These are phyloP conservation scores for Acer negundo DNA, from an alignment of 345 rosid species.

Conservation along the genomic window DNA sequence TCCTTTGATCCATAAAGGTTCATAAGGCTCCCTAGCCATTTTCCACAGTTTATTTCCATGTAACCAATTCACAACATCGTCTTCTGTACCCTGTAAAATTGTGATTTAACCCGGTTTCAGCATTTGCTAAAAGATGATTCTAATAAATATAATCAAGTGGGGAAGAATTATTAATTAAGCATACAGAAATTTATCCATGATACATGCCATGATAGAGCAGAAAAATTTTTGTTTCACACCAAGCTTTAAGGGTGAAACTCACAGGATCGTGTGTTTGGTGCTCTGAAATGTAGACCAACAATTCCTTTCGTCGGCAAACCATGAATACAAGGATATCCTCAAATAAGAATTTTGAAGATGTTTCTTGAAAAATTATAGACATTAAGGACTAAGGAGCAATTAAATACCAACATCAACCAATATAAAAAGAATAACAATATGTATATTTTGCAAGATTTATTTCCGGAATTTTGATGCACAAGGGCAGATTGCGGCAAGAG, in stretches of 20 bases:
- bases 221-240: neutral
- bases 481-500: no score
- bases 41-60: slow-evolving; percentile 95
- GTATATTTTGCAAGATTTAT: no score
- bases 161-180: neutral
- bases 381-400: neutral
- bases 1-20: slow-evolving; percentile 98
- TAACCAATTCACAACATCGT: slow-evolving; percentile 95
- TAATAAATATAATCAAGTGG: neutral
- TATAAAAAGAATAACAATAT: no score
- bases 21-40: slow-evolving; percentile 85
- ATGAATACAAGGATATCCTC: neutral
- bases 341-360: neutral
- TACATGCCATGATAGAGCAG: neutral
- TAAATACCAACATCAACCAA: neutral
- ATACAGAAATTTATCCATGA: neutral
- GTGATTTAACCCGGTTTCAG: neutral
- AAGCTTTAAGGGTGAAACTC: neutral
- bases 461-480: no score
- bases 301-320: neutral
- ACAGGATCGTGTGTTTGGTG: neutral
- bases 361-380: neutral
- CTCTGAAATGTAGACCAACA: neutral
- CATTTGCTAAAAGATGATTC: neutral
- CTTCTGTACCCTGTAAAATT: slow-evolving; percentile 83